Conservation (phyloP, 495 filamentous ascomycete genomes). For the Daldinia childiae region DNA sequence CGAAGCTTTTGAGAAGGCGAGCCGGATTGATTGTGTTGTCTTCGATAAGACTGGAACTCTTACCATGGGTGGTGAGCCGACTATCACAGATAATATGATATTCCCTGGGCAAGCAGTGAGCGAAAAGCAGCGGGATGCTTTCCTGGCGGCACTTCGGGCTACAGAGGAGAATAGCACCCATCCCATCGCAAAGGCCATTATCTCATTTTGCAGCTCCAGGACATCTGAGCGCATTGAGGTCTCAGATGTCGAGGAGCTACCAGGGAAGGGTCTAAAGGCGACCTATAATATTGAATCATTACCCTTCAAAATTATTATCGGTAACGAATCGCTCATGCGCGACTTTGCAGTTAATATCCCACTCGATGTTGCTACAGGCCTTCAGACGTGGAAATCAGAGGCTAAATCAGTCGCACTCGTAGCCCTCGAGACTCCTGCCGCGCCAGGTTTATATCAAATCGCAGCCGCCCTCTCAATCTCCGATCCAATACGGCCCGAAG, state of each 20-base stretch:
- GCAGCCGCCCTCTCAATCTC: conserved; percentile 65
- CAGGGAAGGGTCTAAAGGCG: conserved; percentile 84
- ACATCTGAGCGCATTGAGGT: conserved; percentile 48
- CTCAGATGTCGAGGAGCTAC: conserved; percentile 72
- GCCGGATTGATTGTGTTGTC: conserved; percentile 82
- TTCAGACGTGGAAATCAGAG: conserved; percentile 73
- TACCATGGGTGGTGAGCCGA: conserved; percentile 83
- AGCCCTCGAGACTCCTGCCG: conserved; percentile 53
- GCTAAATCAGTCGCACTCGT: conserved; percentile 80
- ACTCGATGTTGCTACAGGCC: conserved; percentile 48
- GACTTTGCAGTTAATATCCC: conserved; percentile 53
- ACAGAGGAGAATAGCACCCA: conserved; percentile 88
- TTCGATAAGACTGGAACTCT: conserved; percentile 98
- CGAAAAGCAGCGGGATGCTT: conserved; percentile 15
- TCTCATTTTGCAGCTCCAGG: conserved; percentile 67
- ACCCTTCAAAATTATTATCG: conserved; percentile 75
- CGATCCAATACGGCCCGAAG: conserved; percentile 84
- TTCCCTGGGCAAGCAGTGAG: conserved; percentile 53
- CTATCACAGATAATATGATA: conserved; percentile 75
- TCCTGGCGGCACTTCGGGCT: conserved; percentile 65
- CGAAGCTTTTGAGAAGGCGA: conserved; percentile 95
- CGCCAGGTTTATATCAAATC: conserved; percentile 39
- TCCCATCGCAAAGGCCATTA: conserved; percentile 85
- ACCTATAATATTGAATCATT: conserved; percentile 60
- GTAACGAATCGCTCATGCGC: conserved; percentile 80